These are phyloP conservation scores for Penicillium alfredii DNA, from an alignment of 495 filamentous ascomycete genomes.

Conservation along the genomic window DNA sequence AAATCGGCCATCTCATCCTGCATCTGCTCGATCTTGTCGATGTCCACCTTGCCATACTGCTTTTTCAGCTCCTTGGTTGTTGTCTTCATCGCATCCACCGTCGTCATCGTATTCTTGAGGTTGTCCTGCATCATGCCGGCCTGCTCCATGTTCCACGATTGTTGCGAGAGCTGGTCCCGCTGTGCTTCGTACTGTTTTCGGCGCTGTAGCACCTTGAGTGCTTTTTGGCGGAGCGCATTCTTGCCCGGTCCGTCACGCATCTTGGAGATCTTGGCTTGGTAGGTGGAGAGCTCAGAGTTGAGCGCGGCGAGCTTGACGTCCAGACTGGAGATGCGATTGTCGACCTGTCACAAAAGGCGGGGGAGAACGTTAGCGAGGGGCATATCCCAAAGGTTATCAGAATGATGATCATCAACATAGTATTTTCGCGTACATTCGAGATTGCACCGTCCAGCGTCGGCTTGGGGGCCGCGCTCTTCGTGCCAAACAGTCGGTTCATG, in stretches of 20 bases:
- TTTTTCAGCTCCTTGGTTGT: conserved; percentile 90
- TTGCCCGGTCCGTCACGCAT: conserved; percentile 98
- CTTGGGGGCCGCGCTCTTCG: conserved; percentile 83
- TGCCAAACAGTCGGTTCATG: conserved; percentile 97
- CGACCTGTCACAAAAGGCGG: too few species aligned
- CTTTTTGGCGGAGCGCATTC: conserved; percentile 85
- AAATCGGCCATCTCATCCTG: conserved; percentile 99
- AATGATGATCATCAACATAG: too few species aligned
- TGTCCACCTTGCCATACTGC: conserved; percentile 95
- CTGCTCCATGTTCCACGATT: conserved; percentile 99
- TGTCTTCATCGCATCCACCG: conserved; percentile 92
- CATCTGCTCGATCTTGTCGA: conserved; percentile 95
- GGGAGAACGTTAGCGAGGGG: too few species aligned
- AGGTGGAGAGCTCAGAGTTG: conserved; percentile 82
- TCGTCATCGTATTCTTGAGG: conserved; percentile 97
- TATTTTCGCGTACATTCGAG: conserved; percentile 66
- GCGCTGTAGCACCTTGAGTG: conserved; percentile 91
- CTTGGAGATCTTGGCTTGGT: conserved; percentile 81
- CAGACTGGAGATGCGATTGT: conserved; percentile 78
- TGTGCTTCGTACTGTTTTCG: conserved; percentile 93
- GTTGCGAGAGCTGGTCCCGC: conserved; percentile 88
- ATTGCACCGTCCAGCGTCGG: conserved; percentile 86
- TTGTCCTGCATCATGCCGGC: conserved; percentile 99
- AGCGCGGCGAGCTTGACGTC: conserved; percentile 92
- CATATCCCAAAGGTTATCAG: too few species aligned